Conservation (phyloP, 2,329 filamentous ascomycete species). For the Fusarium armeniacum region DNA sequence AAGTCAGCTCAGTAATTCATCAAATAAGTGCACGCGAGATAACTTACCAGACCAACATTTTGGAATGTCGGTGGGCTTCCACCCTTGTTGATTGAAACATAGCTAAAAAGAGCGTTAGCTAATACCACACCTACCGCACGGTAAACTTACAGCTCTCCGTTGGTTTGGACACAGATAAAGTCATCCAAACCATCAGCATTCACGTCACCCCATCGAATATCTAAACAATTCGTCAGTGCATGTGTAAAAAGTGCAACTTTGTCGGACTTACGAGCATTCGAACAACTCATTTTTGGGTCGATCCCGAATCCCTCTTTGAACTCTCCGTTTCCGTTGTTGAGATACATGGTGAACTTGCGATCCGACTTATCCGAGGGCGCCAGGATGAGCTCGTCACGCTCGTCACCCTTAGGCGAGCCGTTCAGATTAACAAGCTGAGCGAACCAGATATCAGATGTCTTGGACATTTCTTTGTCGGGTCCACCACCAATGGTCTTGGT, state of each 20-base stretch:
- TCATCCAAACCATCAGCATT: slow-evolving; percentile 10
- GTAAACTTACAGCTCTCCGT: slow-evolving; percentile 7
- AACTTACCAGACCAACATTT: slow-evolving; percentile 3
- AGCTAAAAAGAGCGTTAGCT: neutral
- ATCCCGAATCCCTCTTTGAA: neutral
- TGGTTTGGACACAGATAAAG: slow-evolving; percentile 5
- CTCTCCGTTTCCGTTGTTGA: slow-evolving; percentile 5
- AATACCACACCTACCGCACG: rapidly evolving
- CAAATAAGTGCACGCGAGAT: no score
- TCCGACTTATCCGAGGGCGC: slow-evolving; percentile 2
- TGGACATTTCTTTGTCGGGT: slow-evolving; percentile 6
- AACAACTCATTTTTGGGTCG: slow-evolving; percentile 9
- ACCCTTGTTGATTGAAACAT: slow-evolving; percentile 12
- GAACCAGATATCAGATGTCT: slow-evolving; percentile 8
- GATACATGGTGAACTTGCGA: slow-evolving; percentile 1
- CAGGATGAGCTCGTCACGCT: slow-evolving; percentile 4
- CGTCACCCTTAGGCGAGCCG: slow-evolving; percentile 7
- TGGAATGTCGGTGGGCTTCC: slow-evolving; percentile 3
- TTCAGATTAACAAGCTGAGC: slow-evolving; percentile 2
- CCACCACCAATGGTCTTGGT: neutral
- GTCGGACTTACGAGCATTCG: neutral
- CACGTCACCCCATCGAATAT: slow-evolving; percentile 9
- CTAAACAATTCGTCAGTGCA: neutral
- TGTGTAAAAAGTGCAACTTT: rapidly evolving
- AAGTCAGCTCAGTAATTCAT: neutral